Base-by-base conservation (phyloP, 257 asterid genomes). In the Solanum sejunctum region DNA sequence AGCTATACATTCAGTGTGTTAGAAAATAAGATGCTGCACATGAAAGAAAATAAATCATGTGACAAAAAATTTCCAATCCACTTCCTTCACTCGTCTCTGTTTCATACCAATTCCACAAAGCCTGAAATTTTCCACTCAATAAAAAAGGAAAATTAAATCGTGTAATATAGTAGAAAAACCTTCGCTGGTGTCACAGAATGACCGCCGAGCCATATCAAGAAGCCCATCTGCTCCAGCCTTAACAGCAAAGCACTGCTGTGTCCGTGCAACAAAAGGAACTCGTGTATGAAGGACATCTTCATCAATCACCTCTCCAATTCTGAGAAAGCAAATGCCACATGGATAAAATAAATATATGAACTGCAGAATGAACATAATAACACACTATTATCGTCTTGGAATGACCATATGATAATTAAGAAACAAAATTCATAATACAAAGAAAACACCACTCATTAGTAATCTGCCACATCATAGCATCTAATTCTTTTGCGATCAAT, bases 171-270 rank as follows among this genome's bases (percentile, higher is more conserved):
- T 71, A 86, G 84, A 84, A 85, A 85, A 90, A 96, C 99, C 99
- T 96, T 96, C 99, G 87, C 98, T 96, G 79, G 98, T 95, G 84
- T 96, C 99, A 83, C 99, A 96, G 86, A 96, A 96, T 51, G 99
- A 93, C 90, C 98, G 91, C 60, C 99, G 90, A 61, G 98, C 98
- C 87, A 96, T 93, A 90, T 96, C 99, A 80, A 96, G 92, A 89
- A 91, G 89, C 87, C 98, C 98, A 91, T 96, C 99, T 73, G 89
- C 92, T 89, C 98, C 99, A 80, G 98, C 95, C 95, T 95, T 95
- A 85, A 96, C 93, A 87, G 98, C 99, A 91, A 96, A 96, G 91
- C 99, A 96, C 86, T 96, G 99, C 86, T 96, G 98, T 84, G 98
- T 96, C 66, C 97, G 94, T 81, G 98, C 98, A 83, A 96, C 98